Percentiles rank a stretch among this genome's conserved stretches.
Conservation (phyloP, 352 stramenopile species). For the Thalassiosira pacifica region DNA sequence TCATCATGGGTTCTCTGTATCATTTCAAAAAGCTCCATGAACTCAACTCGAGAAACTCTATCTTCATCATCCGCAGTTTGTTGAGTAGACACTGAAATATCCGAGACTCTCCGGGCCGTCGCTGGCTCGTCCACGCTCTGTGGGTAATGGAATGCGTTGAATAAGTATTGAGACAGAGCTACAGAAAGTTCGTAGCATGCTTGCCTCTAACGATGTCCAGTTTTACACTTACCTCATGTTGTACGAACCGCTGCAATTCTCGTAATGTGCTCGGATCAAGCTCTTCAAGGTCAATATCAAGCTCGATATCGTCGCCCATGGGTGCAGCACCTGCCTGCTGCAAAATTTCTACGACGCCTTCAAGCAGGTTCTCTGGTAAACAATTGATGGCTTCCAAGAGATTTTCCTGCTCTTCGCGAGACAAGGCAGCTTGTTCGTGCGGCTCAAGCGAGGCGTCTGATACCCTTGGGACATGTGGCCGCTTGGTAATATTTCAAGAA, state of each 20-base stretch:
- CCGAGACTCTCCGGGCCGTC: background rate
- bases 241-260: constrained; percentile 2
- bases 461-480: no score
- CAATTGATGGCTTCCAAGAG: constrained; percentile 3
- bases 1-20: background rate
- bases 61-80: background rate
- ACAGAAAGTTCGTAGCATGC: no score
- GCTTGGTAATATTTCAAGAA: no score
- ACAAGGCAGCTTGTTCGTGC: no score
- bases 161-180: no score
- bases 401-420: background rate
- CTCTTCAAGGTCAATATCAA: constrained; percentile 1
- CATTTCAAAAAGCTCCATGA: background rate
- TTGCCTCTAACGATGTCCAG: no score
- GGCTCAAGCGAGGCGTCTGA: no score
- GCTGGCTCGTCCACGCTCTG: background rate
- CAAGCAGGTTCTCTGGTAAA: background rate
- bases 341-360: background rate
- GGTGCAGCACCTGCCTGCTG: background rate
- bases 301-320: background rate
- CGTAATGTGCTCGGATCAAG: background rate
- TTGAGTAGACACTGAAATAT: background rate
- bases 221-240: no score
- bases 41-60: background rate
- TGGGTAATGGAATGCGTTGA: no score